These are phyloP conservation scores for Vigna reflexopilosa DNA, from an alignment of 306 rosid species.

Conservation along the genomic window DNA sequence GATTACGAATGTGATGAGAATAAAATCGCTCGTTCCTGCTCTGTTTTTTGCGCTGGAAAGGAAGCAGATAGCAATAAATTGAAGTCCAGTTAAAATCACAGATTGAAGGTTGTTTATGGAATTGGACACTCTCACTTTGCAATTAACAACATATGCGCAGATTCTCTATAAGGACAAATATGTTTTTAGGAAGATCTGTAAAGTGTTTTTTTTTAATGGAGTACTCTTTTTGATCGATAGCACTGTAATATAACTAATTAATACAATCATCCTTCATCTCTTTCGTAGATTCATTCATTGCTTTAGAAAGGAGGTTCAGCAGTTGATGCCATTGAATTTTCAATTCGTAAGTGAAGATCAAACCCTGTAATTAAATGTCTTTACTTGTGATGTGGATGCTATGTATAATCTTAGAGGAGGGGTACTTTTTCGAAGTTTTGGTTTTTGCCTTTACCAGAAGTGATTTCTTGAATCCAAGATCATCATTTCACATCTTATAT, in stretches of 20 bases:
- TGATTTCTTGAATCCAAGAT: too few species aligned
- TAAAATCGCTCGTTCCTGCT: constrained; percentile 4
- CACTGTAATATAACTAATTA: neutral
- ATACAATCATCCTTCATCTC: neutral
- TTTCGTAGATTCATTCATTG: neutral
- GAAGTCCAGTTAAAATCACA: constrained; percentile 33
- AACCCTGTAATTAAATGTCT: neutral
- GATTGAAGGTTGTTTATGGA: neutral
- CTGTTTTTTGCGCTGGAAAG: neutral
- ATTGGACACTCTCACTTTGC: neutral
- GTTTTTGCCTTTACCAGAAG: too few species aligned
- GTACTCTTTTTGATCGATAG: neutral
- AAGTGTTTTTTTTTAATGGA: neutral
- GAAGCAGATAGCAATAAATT: constrained; percentile 7
- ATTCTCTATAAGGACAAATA: neutral
- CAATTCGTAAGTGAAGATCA: neutral
- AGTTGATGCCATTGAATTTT: neutral
- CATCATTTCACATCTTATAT: too few species aligned
- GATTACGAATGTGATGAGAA: neutral
- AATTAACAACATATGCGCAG: neutral
- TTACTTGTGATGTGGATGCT: neutral
- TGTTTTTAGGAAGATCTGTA: neutral
- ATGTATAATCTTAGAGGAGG: too few species aligned
- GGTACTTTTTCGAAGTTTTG: neutral
- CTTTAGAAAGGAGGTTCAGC: neutral